These are phyloP conservation scores for Lepiota brunneoincarnata DNA, from an alignment of 768 basidiomycete species.

Conservation along the genomic window DNA sequence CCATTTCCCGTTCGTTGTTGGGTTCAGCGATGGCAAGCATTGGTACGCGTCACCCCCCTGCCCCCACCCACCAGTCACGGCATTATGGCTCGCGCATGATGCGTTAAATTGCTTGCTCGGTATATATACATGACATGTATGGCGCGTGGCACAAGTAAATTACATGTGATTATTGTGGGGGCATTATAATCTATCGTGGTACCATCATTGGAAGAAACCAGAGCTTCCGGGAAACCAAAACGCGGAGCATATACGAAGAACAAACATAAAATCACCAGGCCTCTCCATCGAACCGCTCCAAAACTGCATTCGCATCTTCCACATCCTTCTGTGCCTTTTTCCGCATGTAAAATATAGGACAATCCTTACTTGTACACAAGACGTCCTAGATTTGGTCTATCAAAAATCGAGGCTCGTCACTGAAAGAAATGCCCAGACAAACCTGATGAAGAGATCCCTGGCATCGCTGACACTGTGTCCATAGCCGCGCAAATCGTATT, in stretches of 20 bases:
- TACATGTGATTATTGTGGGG: no score
- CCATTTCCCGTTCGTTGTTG: conserved; percentile 34
- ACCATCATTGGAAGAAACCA: no score
- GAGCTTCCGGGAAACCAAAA: no score
- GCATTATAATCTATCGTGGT: no score
- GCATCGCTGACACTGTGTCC: conserved; percentile 99
- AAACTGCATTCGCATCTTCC: conserved; percentile 70
- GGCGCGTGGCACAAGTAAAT: no score
- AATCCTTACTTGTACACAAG: conserved; percentile 94
- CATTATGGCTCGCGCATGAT: no score
- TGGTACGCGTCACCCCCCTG: no score
- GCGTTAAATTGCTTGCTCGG: no score
- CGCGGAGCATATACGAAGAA: not conserved
- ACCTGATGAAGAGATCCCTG: conserved; percentile 98
- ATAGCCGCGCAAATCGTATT: conserved; percentile 89
- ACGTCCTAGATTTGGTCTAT: conserved; percentile 64
- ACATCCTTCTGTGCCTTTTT: conserved; percentile 99
- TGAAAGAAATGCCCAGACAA: conserved; percentile 6
- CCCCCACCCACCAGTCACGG: no score
- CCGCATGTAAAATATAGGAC: conserved; percentile 98
- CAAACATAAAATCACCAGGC: conserved; percentile 48
- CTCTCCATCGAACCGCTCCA: conserved; percentile 85
- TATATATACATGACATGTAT: no score
- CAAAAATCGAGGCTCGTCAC: not conserved
- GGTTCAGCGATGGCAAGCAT: conserved; percentile 32